Evolutionary conservation across 2,329 filamentous ascomycete genomes (phyloP).

Genomic region (Stylonectria norvegica): DNA sequence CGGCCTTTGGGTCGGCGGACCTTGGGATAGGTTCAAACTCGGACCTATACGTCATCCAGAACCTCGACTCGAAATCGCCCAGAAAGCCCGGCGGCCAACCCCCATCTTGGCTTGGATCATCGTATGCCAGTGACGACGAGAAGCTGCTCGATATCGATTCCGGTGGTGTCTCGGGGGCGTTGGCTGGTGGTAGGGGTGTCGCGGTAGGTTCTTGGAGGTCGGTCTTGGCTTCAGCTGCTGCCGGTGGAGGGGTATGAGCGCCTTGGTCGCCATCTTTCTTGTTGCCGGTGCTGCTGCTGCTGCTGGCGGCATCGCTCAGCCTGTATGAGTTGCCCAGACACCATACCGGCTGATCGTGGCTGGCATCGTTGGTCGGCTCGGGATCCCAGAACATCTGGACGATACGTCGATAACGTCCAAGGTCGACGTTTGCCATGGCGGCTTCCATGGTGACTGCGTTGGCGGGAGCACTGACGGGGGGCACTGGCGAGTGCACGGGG

Average conservation of each 20-base stretch:
- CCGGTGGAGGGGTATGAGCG: constrained; percentile 23
- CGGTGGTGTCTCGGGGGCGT: constrained; percentile 43
- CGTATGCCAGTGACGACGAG: constrained; percentile 49
- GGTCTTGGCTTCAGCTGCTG: constrained; percentile 4
- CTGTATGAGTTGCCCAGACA: constrained; percentile 63
- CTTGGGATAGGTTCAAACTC: constrained; percentile 80
- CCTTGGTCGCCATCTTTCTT: constrained; percentile 12
- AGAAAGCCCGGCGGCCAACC: constrained; percentile 85
- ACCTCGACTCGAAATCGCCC: constrained; percentile 85
- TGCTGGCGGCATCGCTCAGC: constrained; percentile 28
- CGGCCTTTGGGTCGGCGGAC: constrained; percentile 69
- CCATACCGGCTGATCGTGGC: constrained; percentile 71
- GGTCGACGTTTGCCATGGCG: constrained; percentile 58
- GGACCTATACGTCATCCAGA: constrained; percentile 96
- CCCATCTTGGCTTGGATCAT: constrained; percentile 41
- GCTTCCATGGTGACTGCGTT: constrained; percentile 30
- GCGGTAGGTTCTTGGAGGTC: constrained; percentile 14
- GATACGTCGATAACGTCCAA: constrained; percentile 73
- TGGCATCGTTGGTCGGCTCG: constrained; percentile 74
- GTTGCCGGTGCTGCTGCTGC: constrained; percentile 13
- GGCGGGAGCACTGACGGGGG: too few relatives aligned
- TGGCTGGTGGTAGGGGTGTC: constrained; percentile 21
- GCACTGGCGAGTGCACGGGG: too few relatives aligned
- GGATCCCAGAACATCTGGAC: constrained; percentile 93
- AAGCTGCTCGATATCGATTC: constrained; percentile 51